A percentile compares a stretch with the other conserved stretches of the same genome.
Conservation (phyloP, 176 grass and related monocot species). For the Bromus sterilis region DNA sequence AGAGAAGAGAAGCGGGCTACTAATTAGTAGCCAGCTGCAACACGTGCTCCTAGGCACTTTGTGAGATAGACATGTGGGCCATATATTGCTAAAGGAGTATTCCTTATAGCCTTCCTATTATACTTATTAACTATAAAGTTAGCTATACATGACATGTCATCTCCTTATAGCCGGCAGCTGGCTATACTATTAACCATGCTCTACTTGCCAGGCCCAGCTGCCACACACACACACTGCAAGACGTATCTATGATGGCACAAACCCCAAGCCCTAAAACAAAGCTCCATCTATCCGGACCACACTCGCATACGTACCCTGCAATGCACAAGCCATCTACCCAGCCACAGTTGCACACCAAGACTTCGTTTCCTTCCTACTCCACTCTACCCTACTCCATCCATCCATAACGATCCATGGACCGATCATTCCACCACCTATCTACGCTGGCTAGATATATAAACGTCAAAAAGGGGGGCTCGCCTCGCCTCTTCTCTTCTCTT, state of each 20-base stretch:
- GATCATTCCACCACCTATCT: slow-evolving; percentile 1
- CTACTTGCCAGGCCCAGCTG: not conserved
- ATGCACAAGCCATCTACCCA: not conserved
- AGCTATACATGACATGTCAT: no score
- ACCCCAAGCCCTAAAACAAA: slow-evolving; percentile 13
- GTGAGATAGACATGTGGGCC: no score
- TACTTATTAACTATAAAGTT: no score
- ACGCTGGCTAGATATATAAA: slow-evolving; percentile 14
- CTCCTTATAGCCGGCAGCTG: no score
- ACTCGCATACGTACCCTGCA: slow-evolving; percentile 21
- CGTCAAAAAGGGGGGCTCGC: not conserved
- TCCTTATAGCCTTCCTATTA: no score
- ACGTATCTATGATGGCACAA: slow-evolving; percentile 35
- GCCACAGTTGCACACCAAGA: slow-evolving; percentile 14
- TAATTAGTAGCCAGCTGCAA: no score
- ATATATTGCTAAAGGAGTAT: no score
- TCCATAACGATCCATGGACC: not conserved
- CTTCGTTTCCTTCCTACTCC: slow-evolving; percentile 13
- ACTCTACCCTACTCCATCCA: not conserved
- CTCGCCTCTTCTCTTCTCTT: no score
- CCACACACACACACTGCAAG: slow-evolving; percentile 31
- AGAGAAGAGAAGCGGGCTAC: no score
- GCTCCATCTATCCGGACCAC: slow-evolving; percentile 37
- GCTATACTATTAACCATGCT: no score
- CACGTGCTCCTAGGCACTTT: no score